Base-by-base conservation (phyloP, 2,329 filamentous ascomycete species). In the Clonostachys rhizophaga region DNA sequence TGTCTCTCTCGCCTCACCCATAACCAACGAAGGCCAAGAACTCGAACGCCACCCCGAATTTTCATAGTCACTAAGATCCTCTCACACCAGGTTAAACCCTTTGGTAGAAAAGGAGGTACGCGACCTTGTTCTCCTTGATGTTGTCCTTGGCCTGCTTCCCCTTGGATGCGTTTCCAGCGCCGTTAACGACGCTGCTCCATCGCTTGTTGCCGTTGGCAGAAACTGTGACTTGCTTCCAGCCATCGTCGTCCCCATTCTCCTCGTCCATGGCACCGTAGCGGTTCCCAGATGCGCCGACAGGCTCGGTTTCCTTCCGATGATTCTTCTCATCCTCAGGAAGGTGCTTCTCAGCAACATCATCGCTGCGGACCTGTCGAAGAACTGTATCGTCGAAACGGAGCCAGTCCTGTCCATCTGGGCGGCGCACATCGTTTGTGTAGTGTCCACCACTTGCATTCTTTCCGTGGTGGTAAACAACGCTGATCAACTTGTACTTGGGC, bases 371-470 rank as follows among this genome's bases (percentile, higher is more conserved):
- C 39, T 91, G 86, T 51, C 88, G 83, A 53, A 99, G 91, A 50
- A 90, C 72, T 0, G 94, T 99, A 63, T 99, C 94, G 58, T 99
- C 94, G 55, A 99, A 82, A 47, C 92, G 88, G 48, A 99, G 87
- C 94, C 94, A 99, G 66, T 96, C 91, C 18, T 82, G 82, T n/a
- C 87, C 90, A 62, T 99, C 94, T 66, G 97, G 92, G 45, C 94
- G 86, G 49, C 91, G 84, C 39, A 96, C 87, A 64, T 99, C 94
- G n/a, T 95, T 92, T 2, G 94, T 99, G 67, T 99, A 99, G 65
- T 99, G 94, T 5, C 94, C 94, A 45, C 90, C 91, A 53, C 88
- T 95, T 35, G 94, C 94, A 57, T 95, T 95, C 73, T 95, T 96
- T 50, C 94, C 94, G 58, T 99, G 94, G 60, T 99, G 94, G 63